These are phyloP conservation scores for Neonectria faginata DNA, from an alignment of 2,329 filamentous ascomycete genomes.

Conservation along the genomic window DNA sequence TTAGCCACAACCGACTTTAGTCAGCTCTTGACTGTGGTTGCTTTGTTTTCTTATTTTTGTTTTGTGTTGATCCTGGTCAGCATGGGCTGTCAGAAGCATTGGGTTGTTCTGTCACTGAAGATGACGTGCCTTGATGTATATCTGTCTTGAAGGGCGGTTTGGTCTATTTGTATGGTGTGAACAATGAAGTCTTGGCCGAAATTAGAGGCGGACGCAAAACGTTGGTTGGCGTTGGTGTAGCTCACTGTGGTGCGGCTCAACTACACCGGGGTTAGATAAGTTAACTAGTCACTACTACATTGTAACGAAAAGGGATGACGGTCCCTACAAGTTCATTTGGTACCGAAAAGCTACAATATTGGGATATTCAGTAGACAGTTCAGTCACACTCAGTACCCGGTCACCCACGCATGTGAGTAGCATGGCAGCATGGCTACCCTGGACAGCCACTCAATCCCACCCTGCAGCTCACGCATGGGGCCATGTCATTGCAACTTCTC, in stretches of 20 bases:
- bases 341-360: conserved; percentile 9
- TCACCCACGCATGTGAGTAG: conserved; percentile 1
- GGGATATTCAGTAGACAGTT: neutral
- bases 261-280: neutral
- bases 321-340: neutral
- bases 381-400: neutral
- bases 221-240: neutral
- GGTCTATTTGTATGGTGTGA: neutral
- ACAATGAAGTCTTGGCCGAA: neutral
- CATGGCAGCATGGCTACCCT: conserved; percentile 3
- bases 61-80: neutral
- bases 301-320: neutral
- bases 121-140: conserved; percentile 13
- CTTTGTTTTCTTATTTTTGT: conserved; percentile 8
- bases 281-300: neutral
- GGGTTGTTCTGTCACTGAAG: conserved; percentile 11
- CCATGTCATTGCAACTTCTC: neutral
- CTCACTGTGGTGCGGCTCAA: conserved; percentile 1
- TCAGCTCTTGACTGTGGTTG: neutral
- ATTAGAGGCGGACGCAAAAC: neutral
- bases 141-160: conserved; percentile 8
- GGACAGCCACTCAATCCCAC: conserved; percentile 3
- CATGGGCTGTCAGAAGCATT: neutral
- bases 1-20: conserved; percentile 1
- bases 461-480: conserved; percentile 3